Evolutionary conservation across 257 asterid genomes (phyloP), one percentile per base, ranked within the genome.

Genomic region (Primulina tabacum): DNA sequence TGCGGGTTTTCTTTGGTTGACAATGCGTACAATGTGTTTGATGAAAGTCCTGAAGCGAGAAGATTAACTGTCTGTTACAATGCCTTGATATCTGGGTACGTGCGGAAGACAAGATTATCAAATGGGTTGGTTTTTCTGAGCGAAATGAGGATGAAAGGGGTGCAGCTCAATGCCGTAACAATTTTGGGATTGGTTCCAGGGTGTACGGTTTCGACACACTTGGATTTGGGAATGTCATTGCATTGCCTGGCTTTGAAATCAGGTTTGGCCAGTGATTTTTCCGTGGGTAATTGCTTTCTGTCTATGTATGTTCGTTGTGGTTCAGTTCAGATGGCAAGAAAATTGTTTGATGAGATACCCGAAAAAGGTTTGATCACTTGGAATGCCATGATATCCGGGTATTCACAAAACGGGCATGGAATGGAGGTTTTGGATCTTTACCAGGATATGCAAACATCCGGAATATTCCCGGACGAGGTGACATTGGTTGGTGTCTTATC

Each of bases 321-420:
- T 20, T 80, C 79, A 4, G 64, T 87, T 73, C 81, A 77, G 62
- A 71, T 77, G 7, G 95, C 96, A 0, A 80, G 79, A 82, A 85
- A 65, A 73, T 37, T 87, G 78, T 93, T 93, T 70, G 84, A 85
- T 65, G 85, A 78, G 33, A 81, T 82, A 11, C 84, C 82, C 1
- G 72, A 53, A 3, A 89, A 82, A 81, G 81, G 81, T 17, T 75
- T 90, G 84, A 93, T 93, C 52, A 87, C 97, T 67, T 90, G 99
- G 97, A 93, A 93, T 67, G 99, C 95, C 0, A 89, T 93, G 97
- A 86, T 93, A 55, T 86, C 96, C 0, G 99, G 96, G 20, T 93
- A 83, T 71, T 85, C 99, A 1, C 96, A 93, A 74, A 78, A 90
- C 50, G 99, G 99, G 62, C 86, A 85, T 26, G 89, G 88, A 37